Base-by-base conservation (phyloP, 2,329 filamentous ascomycete genomes). In the Penicillium sp. region DNA sequence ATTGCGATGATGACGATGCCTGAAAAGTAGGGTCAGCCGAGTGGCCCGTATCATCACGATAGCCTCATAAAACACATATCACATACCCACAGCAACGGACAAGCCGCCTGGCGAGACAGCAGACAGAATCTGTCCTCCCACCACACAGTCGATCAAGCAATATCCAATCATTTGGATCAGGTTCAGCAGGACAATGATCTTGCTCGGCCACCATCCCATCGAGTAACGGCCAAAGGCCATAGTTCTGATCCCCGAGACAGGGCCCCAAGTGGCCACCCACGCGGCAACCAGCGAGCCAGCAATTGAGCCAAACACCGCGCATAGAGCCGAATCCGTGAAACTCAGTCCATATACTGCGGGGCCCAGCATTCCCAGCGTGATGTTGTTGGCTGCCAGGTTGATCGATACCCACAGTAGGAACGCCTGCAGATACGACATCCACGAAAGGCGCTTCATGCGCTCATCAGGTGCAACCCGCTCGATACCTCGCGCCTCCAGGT, bases 61-160 rank as follows among this genome's bases (percentile, higher is more conserved):
- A 16, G 33, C 31, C 3, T 16, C 22, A 2, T 11, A 18, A 19
- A 35, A 27, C 9, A 6, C 11, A 9, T n/a, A 57, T 40, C 18
- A 65, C 73, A 54, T 67, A 65, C 88, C 87, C 1, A 89, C 87
- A 36, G 85, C 81, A 19, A 89, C 82, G 2, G 84, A 85, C 74
- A 89, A 80, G 60, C 79, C 82, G 59, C 82, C 80, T 1, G 78
- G 73, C 13, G 84, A 86, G 4, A 90, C 85, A 1, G 87, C 87
- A 4, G 85, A 87, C 2, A 91, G 75, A 27, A 89, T 89, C 68
- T 90, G 87, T 0, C 88, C 88, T 2, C 85, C 85, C 16, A 90
- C 80, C 6, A 90, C 86, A 36, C 83, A 85, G 70, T 87, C 84
- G 59, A 90, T 85, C 69, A 89, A 75, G 18, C 80, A 78, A 64